These are phyloP conservation scores for Giardia muris DNA, from an alignment of 208 protist species.

Conservation along the genomic window DNA sequence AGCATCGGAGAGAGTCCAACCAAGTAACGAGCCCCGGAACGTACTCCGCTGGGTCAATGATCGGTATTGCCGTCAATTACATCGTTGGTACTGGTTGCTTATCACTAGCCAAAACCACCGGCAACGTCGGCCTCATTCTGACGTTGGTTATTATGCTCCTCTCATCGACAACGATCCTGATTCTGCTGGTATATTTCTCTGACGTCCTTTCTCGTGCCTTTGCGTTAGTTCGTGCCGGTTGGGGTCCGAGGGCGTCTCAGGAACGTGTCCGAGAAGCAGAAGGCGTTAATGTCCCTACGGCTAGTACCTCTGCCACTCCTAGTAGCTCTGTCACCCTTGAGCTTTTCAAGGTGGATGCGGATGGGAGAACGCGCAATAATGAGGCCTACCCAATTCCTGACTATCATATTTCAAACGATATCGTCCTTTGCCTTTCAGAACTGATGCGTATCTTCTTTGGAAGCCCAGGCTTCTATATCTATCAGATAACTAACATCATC, in stretches of 20 bases:
- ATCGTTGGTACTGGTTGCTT: background rate
- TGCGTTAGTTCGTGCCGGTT: background rate
- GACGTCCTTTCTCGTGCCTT: background rate
- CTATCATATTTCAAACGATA: background rate
- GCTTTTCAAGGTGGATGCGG: background rate
- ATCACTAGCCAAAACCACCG: background rate
- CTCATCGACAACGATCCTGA: background rate
- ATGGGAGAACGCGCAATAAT: background rate
- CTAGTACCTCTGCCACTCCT: background rate
- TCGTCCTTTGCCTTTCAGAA: background rate
- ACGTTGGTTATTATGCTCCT: background rate
- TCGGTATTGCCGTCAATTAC: background rate
- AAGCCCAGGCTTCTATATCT: slow-evolving; percentile 7
- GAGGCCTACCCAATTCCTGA: background rate
- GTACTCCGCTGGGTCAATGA: background rate
- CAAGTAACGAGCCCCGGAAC: no score
- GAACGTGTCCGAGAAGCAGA: background rate
- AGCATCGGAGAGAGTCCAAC: no score
- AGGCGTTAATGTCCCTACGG: background rate
- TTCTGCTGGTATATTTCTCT: background rate
- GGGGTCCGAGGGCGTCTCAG: background rate
- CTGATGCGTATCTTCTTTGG: background rate
- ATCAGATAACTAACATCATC: background rate
- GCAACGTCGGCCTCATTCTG: background rate
- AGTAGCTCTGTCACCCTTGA: background rate